A percentile compares a stretch with the other conserved stretches of the same genome.
These are phyloP conservation scores for Oenanthe javanica DNA, from an alignment of 140 eudicot species.

Conservation along the genomic window DNA sequence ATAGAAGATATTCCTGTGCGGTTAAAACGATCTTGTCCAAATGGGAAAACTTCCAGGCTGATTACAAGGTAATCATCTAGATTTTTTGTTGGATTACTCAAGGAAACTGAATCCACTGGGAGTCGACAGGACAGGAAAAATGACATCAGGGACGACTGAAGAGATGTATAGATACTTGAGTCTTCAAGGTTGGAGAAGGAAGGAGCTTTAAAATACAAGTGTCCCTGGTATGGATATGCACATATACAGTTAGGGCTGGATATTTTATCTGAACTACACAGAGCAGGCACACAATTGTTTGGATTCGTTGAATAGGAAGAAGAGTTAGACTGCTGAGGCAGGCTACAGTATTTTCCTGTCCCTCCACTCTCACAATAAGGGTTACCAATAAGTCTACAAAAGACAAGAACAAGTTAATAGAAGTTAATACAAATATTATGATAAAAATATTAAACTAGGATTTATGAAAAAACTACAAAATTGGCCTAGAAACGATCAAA, in stretches of 20 bases:
- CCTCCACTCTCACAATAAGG: slow-evolving; percentile 41
- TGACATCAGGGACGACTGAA: slow-evolving; percentile 24
- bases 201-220: slow-evolving; percentile 60
- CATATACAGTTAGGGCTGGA: slow-evolving; percentile 76
- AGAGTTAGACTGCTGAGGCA: slow-evolving; percentile 23
- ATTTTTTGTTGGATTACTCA: slow-evolving; percentile 47
- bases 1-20: slow-evolving; percentile 45
- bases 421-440: not conserved
- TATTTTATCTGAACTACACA: slow-evolving; percentile 42
- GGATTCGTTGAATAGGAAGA: slow-evolving; percentile 42
- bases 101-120: slow-evolving; percentile 65
- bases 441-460: not conserved
- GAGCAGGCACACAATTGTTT: slow-evolving; percentile 40
- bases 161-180: slow-evolving; percentile 27
- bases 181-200: slow-evolving; percentile 63
- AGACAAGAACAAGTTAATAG: not conserved
- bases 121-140: slow-evolving; percentile 25
- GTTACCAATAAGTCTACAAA: slow-evolving; percentile 64
- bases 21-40: slow-evolving; percentile 44
- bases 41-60: slow-evolving; percentile 56
- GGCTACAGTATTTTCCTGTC: slow-evolving; percentile 32
- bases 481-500: not conserved
- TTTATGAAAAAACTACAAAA: no score
- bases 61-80: slow-evolving; percentile 50
- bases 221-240: slow-evolving; percentile 70